Percentiles rank a stretch among this genome's conserved stretches.
Conservation (phyloP, 208 protist species). For the Sergeia podlipaevii region DNA sequence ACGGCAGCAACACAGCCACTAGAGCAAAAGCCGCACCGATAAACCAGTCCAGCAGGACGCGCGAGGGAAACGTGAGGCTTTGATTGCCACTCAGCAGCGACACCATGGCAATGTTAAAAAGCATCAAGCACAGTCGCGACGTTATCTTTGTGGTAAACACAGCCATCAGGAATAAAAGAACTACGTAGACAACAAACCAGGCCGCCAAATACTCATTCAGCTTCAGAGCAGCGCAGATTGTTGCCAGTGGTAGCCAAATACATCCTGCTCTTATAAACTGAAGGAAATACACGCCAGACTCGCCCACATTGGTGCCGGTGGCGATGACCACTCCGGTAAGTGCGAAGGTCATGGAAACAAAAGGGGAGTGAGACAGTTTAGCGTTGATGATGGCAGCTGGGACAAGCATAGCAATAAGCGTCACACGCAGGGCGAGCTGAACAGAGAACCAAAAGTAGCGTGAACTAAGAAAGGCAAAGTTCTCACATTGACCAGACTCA, state of each 20-base stretch:
- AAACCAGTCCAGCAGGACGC: conserved; percentile 48
- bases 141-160: conserved; percentile 47
- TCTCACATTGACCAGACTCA: conserved; percentile 18
- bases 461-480: conserved; percentile 50
- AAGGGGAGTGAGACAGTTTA: conserved; percentile 22
- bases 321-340: conserved; percentile 52
- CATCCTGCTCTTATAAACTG: conserved; percentile 50
- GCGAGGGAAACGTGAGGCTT: conserved; percentile 25
- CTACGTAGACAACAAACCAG: conserved; percentile 65
- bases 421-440: conserved; percentile 59
- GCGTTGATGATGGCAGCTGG: conserved; percentile 50
- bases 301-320: conserved; percentile 42
- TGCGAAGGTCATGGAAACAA: conserved; percentile 44
- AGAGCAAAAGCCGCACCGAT: conserved; percentile 57
- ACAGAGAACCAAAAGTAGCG: conserved; percentile 67
- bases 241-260: conserved; percentile 67
- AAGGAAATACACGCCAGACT: conserved; percentile 40
- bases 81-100: conserved; percentile 33
- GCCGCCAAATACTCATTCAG: conserved; percentile 33
- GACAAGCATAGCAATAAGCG: conserved; percentile 59
- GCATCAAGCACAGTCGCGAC: conserved; percentile 53
- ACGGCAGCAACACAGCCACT: conserved; percentile 50
- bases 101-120: conserved; percentile 63
- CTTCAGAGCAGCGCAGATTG: conserved; percentile 34
- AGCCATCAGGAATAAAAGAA: conserved; percentile 58